These are phyloP conservation scores for Eucalyptus erythrocorys DNA, from an alignment of 345 rosid species.

Conservation along the genomic window DNA sequence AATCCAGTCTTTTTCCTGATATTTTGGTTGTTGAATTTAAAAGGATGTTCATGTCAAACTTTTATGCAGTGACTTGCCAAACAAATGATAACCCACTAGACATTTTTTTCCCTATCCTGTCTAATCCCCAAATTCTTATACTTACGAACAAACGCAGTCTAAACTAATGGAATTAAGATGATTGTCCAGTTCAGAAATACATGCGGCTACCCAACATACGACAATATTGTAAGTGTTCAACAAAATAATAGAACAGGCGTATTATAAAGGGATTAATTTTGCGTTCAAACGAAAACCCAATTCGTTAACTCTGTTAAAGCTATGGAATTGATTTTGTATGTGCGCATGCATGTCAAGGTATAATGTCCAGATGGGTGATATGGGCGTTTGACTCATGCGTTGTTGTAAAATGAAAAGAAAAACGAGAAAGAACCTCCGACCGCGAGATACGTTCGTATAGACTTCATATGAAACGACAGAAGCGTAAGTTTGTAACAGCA, in stretches of 20 bases:
- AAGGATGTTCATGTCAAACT: not conserved
- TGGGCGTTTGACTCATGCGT: not conserved
- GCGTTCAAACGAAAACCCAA: not conserved
- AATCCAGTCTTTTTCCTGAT: not conserved
- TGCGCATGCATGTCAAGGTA: not conserved
- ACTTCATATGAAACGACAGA: not conserved
- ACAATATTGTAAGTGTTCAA: not conserved
- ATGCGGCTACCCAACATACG: not conserved
- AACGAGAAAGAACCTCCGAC: not conserved
- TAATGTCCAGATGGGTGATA: not conserved
- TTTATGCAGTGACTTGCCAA: not conserved
- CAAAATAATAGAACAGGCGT: not conserved
- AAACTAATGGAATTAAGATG: not conserved
- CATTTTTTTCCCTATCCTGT: not conserved
- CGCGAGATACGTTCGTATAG: not conserved
- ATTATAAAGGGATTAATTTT: not conserved
- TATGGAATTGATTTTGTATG: not conserved
- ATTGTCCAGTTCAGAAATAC: not conserved
- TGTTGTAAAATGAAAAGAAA: not conserved
- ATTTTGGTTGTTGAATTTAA: not conserved
- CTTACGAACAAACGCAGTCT: not conserved
- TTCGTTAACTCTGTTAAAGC: not conserved
- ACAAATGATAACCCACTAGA: not conserved
- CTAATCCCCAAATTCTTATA: not conserved
- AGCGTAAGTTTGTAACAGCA: not conserved